These are phyloP conservation scores for Cornus florida DNA, from an alignment of 148 eudicot species.

Conservation along the genomic window DNA sequence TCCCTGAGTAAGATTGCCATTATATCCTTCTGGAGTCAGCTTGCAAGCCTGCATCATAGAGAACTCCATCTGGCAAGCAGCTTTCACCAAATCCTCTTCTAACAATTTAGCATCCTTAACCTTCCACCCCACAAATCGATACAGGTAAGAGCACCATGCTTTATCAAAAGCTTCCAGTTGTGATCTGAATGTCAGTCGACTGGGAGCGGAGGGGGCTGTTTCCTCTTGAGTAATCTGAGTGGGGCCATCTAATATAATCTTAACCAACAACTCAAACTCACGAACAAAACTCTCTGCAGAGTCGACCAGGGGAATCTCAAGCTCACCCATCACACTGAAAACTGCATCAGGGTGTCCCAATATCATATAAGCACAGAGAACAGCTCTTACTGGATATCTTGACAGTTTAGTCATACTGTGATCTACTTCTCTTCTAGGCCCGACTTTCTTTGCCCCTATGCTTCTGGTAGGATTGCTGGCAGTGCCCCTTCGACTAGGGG, in stretches of 20 bases:
- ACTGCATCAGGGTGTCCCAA: conserved; percentile 59
- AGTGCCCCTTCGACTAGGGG: conserved; percentile 34
- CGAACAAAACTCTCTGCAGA: conserved; percentile 44
- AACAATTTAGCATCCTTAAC: conserved; percentile 46
- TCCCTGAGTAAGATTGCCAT: conserved; percentile 37
- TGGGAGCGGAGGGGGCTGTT: conserved; percentile 13
- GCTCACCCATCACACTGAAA: conserved; percentile 45
- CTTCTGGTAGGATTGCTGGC: conserved; percentile 25
- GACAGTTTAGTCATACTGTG: conserved; percentile 24
- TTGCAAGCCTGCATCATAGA: conserved; percentile 61
- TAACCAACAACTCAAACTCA: conserved; percentile 40
- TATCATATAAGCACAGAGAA: conserved; percentile 56
- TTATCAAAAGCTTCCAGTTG: conserved; percentile 53
- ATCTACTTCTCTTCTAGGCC: conserved; percentile 14
- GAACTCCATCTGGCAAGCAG: conserved; percentile 57
- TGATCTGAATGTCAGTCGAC: conserved; percentile 28
- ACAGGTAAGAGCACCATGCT: conserved; percentile 52
- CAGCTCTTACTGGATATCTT: conserved; percentile 51
- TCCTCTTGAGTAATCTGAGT: conserved; percentile 5
- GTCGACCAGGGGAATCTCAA: conserved; percentile 42
- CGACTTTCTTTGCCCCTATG: conserved; percentile 32
- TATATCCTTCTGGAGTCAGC: conserved; percentile 32
- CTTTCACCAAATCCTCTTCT: conserved; percentile 53
- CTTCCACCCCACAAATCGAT: conserved; percentile 51
- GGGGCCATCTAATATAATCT: conserved; percentile 26